Evolutionary conservation across 2,329 filamentous ascomycete species (phyloP), one percentile per base, ranked within the genome.

Genomic region (Xylariaceae sp.): DNA sequence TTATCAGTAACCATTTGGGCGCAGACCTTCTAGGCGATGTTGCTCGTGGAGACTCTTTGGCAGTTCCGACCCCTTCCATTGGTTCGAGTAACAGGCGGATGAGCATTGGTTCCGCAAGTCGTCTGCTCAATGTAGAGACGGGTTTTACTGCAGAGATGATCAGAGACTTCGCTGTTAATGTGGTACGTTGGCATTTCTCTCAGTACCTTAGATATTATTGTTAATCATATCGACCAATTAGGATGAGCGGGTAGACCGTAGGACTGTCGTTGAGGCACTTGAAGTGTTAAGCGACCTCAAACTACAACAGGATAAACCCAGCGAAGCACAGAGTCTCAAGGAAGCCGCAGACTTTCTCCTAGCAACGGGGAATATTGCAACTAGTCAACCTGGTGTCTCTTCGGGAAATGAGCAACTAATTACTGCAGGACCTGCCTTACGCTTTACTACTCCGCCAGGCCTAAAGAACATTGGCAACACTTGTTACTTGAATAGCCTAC

Each of bases 401-500:
- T 26, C 6, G 12, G n/a, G 28, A 41, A 6, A 24, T 26, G 44
- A 44, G 12, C 36, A 33, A 23, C 23, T 34, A 12, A 23, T 8
- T 1, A 39, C 46, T 17, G 34, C 56, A 33, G 58, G 57, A 21
- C 45, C 59, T 40, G 53, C 67, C 3, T 68, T 70, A 12, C 68
- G 78, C 53, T 67, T 75, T 43, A 79, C 84, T 26, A 87, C 91
- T 73, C 95, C 95, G 0, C 90, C 96, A 19, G 95, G 95, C 0
- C 82, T 98, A 5, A 84, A 87, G 62, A 99, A 98, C 66, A 96
- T 98, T 55, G 93, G 95, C 57, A 99, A 99, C 69, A 99, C 96
- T 0, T 99, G 95, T 73, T 99, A 99, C 69, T 82, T 99, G 52
- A 99, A 99, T 78, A 98, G 94, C 75, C 83, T 99, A 45, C 80